A percentile compares a stretch with the other conserved stretches of the same genome.
Conservation (phyloP, 1,139 yeast species). For the Wickerhamomyces sp. region DNA sequence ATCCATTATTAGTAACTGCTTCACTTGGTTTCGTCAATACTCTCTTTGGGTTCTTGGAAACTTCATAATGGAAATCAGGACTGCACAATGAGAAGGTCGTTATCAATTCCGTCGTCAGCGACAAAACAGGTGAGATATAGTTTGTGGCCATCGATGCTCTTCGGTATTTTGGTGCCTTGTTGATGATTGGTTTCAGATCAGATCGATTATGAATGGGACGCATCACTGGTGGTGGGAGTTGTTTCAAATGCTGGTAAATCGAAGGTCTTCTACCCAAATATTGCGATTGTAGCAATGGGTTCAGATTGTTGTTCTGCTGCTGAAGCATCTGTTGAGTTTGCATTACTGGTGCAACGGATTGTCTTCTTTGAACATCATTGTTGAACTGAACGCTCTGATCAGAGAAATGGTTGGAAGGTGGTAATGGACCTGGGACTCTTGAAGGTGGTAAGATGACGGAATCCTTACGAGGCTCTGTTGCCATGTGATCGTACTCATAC, state of each 20-base stretch:
- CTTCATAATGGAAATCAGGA: constrained; percentile 79
- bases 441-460: constrained; percentile 23
- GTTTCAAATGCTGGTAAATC: constrained; percentile 26
- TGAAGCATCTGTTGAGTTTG: constrained; percentile 10
- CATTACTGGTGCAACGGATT: constrained; percentile 27
- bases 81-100: constrained; percentile 85
- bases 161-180: constrained; percentile 69
- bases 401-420: constrained; percentile 18
- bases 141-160: constrained; percentile 76
- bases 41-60: constrained; percentile 83
- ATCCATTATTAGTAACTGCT: constrained; percentile 75
- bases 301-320: constrained; percentile 12
- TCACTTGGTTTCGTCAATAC: constrained; percentile 92
- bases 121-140: constrained; percentile 81
- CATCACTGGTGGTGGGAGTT: constrained; percentile 37
- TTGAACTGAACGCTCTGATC: constrained; percentile 17
- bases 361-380: constrained; percentile 29
- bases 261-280: constrained; percentile 16
- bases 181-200: constrained; percentile 61
- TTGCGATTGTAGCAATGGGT: constrained; percentile 7
- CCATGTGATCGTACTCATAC: constrained; percentile 20
- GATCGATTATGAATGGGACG: constrained; percentile 36
- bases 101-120: constrained; percentile 71
- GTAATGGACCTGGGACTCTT: constrained; percentile 25
- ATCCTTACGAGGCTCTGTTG: constrained; percentile 7